Evolutionary conservation across 2,329 filamentous ascomycete species (phyloP).

Genomic region (Pestalotiopsis sp.): DNA sequence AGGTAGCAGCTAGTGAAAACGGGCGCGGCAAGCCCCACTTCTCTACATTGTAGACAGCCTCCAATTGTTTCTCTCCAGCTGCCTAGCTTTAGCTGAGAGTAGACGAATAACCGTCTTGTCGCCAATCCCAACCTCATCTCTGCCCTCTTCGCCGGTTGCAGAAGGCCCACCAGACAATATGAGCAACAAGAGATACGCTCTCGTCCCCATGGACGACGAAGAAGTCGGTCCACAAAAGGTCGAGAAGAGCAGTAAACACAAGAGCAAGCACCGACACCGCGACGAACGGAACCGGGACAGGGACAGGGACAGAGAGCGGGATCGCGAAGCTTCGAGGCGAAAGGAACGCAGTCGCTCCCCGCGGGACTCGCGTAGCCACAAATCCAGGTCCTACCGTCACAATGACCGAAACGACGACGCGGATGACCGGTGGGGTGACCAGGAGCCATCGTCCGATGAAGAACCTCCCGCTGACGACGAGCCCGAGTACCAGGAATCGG

Average conservation of each 20-base stretch:
- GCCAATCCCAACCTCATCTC: neutral
- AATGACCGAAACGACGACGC: slow-evolving; percentile 50
- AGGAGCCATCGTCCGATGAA: slow-evolving; percentile 55
- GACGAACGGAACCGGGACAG: slow-evolving; percentile 28
- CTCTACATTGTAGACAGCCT: neutral
- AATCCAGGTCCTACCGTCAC: slow-evolving; percentile 42
- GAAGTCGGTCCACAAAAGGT: slow-evolving; percentile 57
- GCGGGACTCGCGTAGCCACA: slow-evolving; percentile 24
- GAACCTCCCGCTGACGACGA: slow-evolving; percentile 49
- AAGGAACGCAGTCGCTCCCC: slow-evolving; percentile 30
- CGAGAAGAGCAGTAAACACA: slow-evolving; percentile 43
- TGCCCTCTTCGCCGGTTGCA: neutral
- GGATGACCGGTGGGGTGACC: slow-evolving; percentile 81
- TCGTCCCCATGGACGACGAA: slow-evolving; percentile 67
- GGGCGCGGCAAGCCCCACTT: neutral
- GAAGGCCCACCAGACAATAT: slow-evolving; percentile 27
- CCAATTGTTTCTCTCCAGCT: neutral
- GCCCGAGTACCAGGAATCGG: slow-evolving; percentile 66
- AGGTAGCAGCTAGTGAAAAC: too few species aligned
- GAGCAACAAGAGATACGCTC: slow-evolving; percentile 63
- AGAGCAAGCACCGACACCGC: slow-evolving; percentile 38
- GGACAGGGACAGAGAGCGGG: slow-evolving; percentile 33
- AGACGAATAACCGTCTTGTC: neutral
- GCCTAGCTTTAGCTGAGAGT: neutral
- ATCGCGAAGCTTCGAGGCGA: neutral